A percentile compares a stretch with the other conserved stretches of the same genome.
Evolutionary conservation across 495 filamentous ascomycete species (phyloP).

Genomic region (Hypoxylon crocopeplum): DNA sequence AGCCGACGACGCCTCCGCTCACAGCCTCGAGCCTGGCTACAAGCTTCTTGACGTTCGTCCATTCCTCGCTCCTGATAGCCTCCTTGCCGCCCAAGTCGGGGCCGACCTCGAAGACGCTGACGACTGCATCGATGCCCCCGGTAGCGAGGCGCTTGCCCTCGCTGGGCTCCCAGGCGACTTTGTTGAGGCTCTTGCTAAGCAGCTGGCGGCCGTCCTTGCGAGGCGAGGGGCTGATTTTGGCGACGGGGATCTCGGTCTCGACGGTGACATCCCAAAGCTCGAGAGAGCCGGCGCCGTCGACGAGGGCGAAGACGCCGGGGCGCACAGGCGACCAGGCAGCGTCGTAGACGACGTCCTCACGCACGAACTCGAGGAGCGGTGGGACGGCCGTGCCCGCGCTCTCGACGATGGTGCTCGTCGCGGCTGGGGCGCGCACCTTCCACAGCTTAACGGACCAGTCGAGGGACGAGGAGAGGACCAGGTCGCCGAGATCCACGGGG

Average conservation of each 20-base stretch:
- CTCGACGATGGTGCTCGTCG: slow-evolving; percentile 59
- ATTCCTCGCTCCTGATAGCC: slow-evolving; percentile 82
- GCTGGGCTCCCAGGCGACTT: slow-evolving; percentile 87
- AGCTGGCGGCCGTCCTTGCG: slow-evolving; percentile 64
- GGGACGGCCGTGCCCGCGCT: slow-evolving; percentile 61
- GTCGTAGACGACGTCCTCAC: slow-evolving; percentile 96
- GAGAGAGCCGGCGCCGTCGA: slow-evolving; percentile 90
- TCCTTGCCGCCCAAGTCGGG: slow-evolving; percentile 82
- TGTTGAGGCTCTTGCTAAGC: slow-evolving; percentile 84
- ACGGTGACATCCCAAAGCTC: slow-evolving; percentile 95
- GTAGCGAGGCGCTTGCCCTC: slow-evolving; percentile 87
- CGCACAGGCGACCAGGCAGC: slow-evolving; percentile 91
- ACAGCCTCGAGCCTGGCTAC: slow-evolving; percentile 69
- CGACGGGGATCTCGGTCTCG: slow-evolving; percentile 89
- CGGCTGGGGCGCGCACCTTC: slow-evolving; percentile 83
- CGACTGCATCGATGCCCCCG: slow-evolving; percentile 86
- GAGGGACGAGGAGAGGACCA: slow-evolving; percentile 82
- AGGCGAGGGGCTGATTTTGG: slow-evolving; percentile 71
- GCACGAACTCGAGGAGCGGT: slow-evolving; percentile 85
- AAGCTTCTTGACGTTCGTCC: slow-evolving; percentile 87
- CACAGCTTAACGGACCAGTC: slow-evolving; percentile 98
- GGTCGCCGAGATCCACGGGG: slow-evolving; percentile 91
- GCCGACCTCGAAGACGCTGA: slow-evolving; percentile 94
- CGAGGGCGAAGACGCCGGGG: slow-evolving; percentile 90
- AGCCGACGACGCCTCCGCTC: slow-evolving; percentile 43